These are phyloP conservation scores for Haplographium delicatum DNA, from an alignment of 495 filamentous ascomycete genomes.

Conservation along the genomic window DNA sequence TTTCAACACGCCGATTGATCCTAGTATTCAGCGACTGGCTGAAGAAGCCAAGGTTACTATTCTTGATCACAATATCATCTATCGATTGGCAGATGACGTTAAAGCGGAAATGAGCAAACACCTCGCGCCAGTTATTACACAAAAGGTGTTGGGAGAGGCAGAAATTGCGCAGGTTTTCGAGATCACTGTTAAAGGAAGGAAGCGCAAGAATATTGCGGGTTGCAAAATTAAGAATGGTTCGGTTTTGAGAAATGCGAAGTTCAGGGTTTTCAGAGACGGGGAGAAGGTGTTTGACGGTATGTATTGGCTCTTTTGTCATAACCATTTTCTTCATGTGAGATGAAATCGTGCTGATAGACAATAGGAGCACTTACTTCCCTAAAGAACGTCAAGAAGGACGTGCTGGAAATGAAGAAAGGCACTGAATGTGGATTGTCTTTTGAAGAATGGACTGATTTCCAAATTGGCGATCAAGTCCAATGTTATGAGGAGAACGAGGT, in stretches of 20 bases:
- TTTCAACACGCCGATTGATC: constrained; percentile 76
- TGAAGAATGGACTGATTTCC: constrained; percentile 69
- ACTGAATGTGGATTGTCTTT: constrained; percentile 90
- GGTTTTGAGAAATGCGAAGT: constrained; percentile 54
- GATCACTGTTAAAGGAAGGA: constrained; percentile 69
- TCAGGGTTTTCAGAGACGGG: constrained; percentile 62
- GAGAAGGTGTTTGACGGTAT: constrained; percentile 75
- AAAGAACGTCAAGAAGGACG: constrained; percentile 89
- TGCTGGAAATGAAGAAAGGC: constrained; percentile 81
- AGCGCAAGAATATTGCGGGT: constrained; percentile 71
- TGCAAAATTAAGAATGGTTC: constrained; percentile 81
- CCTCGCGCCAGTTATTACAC: constrained; percentile 58
- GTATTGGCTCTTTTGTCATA: no score
- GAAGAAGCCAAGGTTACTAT: constrained; percentile 65
- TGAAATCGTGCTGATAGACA: neutral
- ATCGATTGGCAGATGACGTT: constrained; percentile 81
- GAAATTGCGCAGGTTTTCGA: constrained; percentile 79
- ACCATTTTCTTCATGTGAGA: neutral
- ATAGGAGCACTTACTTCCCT: constrained; percentile 71
- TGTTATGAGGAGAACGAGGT: constrained; percentile 74
- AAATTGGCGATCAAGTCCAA: constrained; percentile 80
- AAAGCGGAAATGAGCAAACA: constrained; percentile 60
- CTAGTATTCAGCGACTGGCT: constrained; percentile 63
- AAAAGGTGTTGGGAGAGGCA: constrained; percentile 77
- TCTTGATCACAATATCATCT: constrained; percentile 87